Conservation (phyloP, 768 basidiomycete genomes). For the Gloeostereum incarnatum region DNA sequence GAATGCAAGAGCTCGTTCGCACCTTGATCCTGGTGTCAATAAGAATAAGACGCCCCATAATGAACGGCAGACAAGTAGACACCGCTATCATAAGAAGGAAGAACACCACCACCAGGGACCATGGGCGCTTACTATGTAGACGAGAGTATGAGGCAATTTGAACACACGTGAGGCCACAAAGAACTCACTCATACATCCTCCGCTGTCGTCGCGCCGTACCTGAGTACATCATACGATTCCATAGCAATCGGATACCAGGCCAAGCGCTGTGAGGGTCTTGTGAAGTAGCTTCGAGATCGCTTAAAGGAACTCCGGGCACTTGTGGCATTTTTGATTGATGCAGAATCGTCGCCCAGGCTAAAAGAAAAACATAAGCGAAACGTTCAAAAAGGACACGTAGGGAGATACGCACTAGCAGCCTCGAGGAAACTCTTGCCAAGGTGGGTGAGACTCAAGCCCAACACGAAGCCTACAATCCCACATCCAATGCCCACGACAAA, state of each 20-base stretch:
- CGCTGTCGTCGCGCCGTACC: constrained; percentile 22
- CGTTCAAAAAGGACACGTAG: not conserved
- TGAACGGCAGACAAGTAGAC: constrained; percentile 21
- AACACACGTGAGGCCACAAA: not conserved
- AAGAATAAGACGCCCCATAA: constrained; percentile 25
- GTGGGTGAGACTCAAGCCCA: constrained; percentile 20
- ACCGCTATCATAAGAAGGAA: constrained; percentile 23
- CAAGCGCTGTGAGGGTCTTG: constrained; percentile 18
- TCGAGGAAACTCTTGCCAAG: constrained; percentile 22
- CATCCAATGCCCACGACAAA: constrained; percentile 25
- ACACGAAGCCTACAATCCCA: constrained; percentile 19
- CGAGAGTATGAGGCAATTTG: not conserved
- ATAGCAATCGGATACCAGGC: constrained; percentile 22
- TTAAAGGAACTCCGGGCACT: constrained; percentile 22
- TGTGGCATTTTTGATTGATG: constrained; percentile 24
- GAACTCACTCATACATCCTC: constrained; percentile 25
- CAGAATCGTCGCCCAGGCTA: constrained; percentile 36
- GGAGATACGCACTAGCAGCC: constrained; percentile 23
- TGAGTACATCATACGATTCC: constrained; percentile 21
- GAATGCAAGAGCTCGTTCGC: constrained; percentile 1
- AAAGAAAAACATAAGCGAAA: constrained; percentile 1
- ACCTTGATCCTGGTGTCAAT: constrained; percentile 22
- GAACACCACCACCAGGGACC: constrained; percentile 25
- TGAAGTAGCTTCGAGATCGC: constrained; percentile 24
- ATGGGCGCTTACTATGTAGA: constrained; percentile 20